Percentiles rank a stretch among this genome's conserved stretches.
phyloP scores from a whole-genome alignment of 1,139 yeast genomes.

The Suhomyces panamericanus region DNA sequence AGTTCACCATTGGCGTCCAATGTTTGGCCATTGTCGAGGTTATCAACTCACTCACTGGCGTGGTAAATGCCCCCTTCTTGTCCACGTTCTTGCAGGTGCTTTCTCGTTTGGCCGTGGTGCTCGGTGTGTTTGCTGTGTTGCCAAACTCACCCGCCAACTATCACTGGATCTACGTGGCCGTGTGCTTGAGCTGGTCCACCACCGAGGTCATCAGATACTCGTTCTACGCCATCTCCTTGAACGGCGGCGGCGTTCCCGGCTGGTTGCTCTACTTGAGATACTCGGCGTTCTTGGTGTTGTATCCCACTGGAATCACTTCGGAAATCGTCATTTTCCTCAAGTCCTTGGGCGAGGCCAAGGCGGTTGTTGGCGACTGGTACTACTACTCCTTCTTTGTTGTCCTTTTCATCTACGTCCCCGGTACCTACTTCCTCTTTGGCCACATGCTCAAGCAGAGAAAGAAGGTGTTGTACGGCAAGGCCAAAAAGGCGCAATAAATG shows the following conservation, averaged over 20 bases:
- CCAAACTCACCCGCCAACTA: conserved; percentile 67
- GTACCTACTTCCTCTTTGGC: conserved; percentile 78
- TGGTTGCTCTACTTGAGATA: conserved; percentile 75
- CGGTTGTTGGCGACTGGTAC: conserved; percentile 51
- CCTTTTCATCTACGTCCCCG: conserved; percentile 76
- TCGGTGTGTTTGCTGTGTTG: conserved; percentile 75
- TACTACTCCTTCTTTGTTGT: conserved; percentile 55
- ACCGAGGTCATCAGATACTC: conserved; percentile 89
- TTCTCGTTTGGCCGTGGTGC: conserved; percentile 77
- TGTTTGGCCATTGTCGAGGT: conserved; percentile 83
- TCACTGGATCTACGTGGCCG: conserved; percentile 63
- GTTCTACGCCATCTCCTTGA: conserved; percentile 73
- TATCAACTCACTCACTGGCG: conserved; percentile 70
- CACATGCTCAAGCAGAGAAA: conserved; percentile 89
- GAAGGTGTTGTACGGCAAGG: conserved; percentile 51
- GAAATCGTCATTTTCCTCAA: conserved; percentile 72
- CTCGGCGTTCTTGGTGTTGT: conserved; percentile 76
- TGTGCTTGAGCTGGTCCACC: conserved; percentile 83
- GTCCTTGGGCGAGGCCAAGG: conserved; percentile 64
- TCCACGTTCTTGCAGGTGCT: conserved; percentile 87
- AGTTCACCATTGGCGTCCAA: conserved; percentile 68
- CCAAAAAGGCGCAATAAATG: conserved; percentile 20
- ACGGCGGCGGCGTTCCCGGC: conserved; percentile 57
- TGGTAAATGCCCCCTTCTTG: conserved; percentile 79
- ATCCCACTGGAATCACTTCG: conserved; percentile 88